Base-by-base conservation (phyloP, 345 rosid genomes). In the Eucalyptus tenuipes region DNA sequence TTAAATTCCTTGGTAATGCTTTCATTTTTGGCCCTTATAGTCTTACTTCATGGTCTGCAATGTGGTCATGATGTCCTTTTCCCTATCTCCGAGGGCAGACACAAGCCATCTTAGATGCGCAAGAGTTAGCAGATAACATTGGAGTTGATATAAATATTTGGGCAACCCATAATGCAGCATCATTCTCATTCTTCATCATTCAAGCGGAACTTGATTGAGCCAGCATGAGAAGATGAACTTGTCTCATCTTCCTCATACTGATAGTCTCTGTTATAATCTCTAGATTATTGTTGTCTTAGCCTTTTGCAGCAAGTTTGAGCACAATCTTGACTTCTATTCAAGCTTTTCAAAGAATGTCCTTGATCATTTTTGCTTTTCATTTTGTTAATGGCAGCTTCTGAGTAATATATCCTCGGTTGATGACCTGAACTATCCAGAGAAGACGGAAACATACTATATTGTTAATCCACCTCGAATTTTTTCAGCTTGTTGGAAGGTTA, bases 361-460 rank as follows among this genome's bases (percentile, higher is more conserved):
- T 84, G n/a, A 29, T 88, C 66, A 37, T 71, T 50, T 90, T 68
- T 55, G 53, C 52, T 18, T 79, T 31, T 53, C 84, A 29, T 55
- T 88, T 53, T 90, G 37, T 85, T 88, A 66, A 86, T 88, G 66
- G 95, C 97, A 98, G 99, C 89, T 97, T 88, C 49, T 97, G 95
- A 96, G 98, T 75, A 92, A 89, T 24, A 96, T 97, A 89, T 89
- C 99, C 49, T 95, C 98, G 49, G 92, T 96, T 40, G 99, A 97
- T 89, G 99, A 98, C 93, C 91, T 95, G 92, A 97, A 98, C 89
- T 98, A 97, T 90, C 99, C 99, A 25, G 99, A 98, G 95, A 98
- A 94, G 96, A 94, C 99, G 1, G 94, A 94, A 84, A 94, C 98
- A 18, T 98, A 98, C 91, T 98, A 94, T 89, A 93, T 97, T 50